Evolutionary conservation across 2,329 filamentous ascomycete species (phyloP), one percentile per base, ranked within the genome.

Genomic region (Neurospora sp.): DNA sequence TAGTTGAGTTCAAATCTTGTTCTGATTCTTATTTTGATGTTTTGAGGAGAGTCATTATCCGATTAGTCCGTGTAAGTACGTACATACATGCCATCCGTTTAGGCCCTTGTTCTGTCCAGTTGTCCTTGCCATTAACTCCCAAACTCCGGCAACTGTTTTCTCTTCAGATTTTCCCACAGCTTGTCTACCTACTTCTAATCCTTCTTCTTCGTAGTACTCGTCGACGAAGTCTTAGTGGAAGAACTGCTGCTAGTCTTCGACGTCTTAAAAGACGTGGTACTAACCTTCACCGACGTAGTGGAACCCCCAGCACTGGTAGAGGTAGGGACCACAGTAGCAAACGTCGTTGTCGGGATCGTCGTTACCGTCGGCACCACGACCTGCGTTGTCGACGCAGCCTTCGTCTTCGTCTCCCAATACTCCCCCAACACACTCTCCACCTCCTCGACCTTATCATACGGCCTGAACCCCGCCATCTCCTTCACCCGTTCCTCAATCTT

Each of bases 391-490:
- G 43, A 6, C 10, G 43, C 19, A 10, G 43, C 10, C 71, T 71
- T 70, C 38, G 67, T 71, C 43, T 72, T 71, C 15, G 72, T 76
- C 6, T 72, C 69, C 75, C 76, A 80, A 73, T 80, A 80, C 1
- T 70, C 74, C 10, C 78, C 76, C 2, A 81, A 74, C 4, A 73
- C 75, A 6, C 75, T 73, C 43, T 76, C 70, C 6, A 80, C 76
- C 38, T 76, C 76, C 0, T 76, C 76, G 4, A 78, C 74, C 46
- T 80, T 76, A 69, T 75, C 76, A 70, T 81, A 81, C 0, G 80
- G 79, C 66, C 78, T 71, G 43, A 78, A 71, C 28, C 68, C 73
- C 15, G 78, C 79, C 72, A 80, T 78, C 69, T 71, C 72, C 74
- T 79, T 75, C 8, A 80, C 72, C 70, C 77, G 77, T 13, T 72